These are phyloP conservation scores for Aspergillus sp. DNA, from an alignment of 2,329 filamentous ascomycete species.

Conservation along the genomic window DNA sequence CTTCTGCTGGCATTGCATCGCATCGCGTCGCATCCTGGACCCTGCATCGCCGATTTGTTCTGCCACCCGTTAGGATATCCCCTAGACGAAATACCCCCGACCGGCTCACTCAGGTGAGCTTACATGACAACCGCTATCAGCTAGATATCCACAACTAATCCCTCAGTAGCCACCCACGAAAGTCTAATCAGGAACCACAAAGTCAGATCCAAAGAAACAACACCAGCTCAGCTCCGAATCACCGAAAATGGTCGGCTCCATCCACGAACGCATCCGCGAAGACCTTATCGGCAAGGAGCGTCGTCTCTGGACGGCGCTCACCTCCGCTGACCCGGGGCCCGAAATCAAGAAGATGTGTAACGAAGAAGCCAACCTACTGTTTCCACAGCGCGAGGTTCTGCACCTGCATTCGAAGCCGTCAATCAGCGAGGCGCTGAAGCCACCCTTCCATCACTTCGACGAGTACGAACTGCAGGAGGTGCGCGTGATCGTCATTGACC, in stretches of 20 bases:
- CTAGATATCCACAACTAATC: not conserved
- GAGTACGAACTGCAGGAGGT: constrained; percentile 19
- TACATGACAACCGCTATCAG: no score
- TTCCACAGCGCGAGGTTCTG: constrained; percentile 35
- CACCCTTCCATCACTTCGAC: constrained; percentile 41
- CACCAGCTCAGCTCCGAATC: not conserved
- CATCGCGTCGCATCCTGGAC: no score
- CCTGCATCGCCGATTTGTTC: no score
- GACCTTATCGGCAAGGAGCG: constrained; percentile 39
- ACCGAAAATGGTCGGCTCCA: constrained; percentile 33
- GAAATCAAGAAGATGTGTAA: constrained; percentile 37
- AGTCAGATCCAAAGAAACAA: not conserved
- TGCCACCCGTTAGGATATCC: no score
- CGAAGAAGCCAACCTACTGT: constrained; percentile 35
- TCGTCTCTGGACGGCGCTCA: constrained; percentile 41
- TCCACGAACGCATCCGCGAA: constrained; percentile 41
- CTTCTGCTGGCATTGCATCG: no score
- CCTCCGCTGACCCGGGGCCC: constrained; percentile 38
- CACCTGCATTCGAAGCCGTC: constrained; percentile 33
- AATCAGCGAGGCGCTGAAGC: constrained; percentile 28
- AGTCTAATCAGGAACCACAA: no score
- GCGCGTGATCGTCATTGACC: constrained; percentile 36
- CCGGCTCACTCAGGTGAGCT: no score
- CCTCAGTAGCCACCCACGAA: not conserved
- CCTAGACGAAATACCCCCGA: no score